Evolutionary conservation across 1,284 basidiomycete species (phyloP), one percentile per base, ranked within the genome.

Genomic region (Grifola frondosa): DNA sequence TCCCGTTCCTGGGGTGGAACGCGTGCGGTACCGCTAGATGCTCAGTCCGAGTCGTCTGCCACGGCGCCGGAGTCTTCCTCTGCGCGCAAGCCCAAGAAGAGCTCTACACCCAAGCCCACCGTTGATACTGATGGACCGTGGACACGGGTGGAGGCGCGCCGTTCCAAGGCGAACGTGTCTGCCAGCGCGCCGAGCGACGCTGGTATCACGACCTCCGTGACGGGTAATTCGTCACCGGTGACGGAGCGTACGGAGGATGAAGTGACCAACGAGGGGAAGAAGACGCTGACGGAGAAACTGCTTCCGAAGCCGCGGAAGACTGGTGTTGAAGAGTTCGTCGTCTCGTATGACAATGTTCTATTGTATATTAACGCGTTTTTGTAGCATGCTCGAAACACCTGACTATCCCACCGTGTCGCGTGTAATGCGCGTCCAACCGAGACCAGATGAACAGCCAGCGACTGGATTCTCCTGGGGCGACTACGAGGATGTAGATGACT

Each of bases 381-480:
- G 40, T 53, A 88, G 84, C 55, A 80, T 84, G 75, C 67, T 84
- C 34, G 77, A 80, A 51, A 71, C 69, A 16, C 68, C 83, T 3
- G 77, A 82, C 54, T 62, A 76, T 48, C 78, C 79, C 3, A 64
- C 70, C 3, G 37, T 80, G 7, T 66, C 80, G 9, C 78, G 80
- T 25, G 81, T 87, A 36, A 77, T 84, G 69, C 80, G 80, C 11
- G 73, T 86, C 3, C 71, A 72, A 46, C 77, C 84, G 5, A 61
- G 54, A 4, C 64, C 76, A 12, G 71, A 70, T 39, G 79, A 85
- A 45, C 66, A 71, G 31, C 82, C 84, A 13, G 80, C 76, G 4
- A 63, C 69, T 10, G 84, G 84, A 0, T 85, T 82, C 61, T 78
- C 82, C 0, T 86, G 83, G 84, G 80, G 66, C 0, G 84, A 88